phyloP scores from a whole-genome alignment of 805 yeast genomes.

The Kluyveromyces starmeri region DNA sequence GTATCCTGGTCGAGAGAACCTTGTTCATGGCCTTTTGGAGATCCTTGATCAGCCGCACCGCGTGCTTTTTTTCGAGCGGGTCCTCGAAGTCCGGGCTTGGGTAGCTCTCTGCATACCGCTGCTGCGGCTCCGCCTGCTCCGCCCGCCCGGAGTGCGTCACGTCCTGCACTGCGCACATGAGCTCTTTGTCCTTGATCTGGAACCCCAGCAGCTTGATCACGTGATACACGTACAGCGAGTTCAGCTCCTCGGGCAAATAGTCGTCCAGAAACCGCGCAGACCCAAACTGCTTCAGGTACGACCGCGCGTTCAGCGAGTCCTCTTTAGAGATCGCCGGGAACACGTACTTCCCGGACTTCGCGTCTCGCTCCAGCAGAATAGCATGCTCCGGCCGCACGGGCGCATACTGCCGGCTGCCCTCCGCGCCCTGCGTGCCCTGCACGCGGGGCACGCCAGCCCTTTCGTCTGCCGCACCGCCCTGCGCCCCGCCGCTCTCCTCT shows the following conservation, averaged over 20 bases:
- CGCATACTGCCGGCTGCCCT: slow-evolving; percentile 7
- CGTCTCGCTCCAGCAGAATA: slow-evolving; percentile 22
- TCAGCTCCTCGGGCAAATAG: slow-evolving; percentile 53
- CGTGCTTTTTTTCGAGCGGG: slow-evolving; percentile 36
- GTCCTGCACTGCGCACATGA: slow-evolving; percentile 26
- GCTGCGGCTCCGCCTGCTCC: slow-evolving; percentile 10
- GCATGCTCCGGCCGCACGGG: slow-evolving; percentile 11
- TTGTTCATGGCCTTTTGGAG: slow-evolving; percentile 58
- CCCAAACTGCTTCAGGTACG: slow-evolving; percentile 52
- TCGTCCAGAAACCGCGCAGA: slow-evolving; percentile 47
- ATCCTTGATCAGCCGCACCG: slow-evolving; percentile 40
- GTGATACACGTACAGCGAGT: slow-evolving; percentile 45
- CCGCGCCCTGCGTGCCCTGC: background rate
- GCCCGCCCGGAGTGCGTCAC: slow-evolving; percentile 16
- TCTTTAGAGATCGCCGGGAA: slow-evolving; percentile 35
- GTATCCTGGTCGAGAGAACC: slow-evolving; percentile 47
- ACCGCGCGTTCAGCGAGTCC: slow-evolving; percentile 38
- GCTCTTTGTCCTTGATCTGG: slow-evolving; percentile 28
- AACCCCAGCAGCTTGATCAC: slow-evolving; percentile 61
- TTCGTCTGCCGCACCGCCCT: background rate
- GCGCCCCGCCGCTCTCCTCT: slow-evolving; percentile 1
- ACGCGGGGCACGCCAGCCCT: background rate
- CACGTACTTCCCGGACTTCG: slow-evolving; percentile 24
- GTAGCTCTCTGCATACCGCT: slow-evolving; percentile 9
- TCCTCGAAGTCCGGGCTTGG: slow-evolving; percentile 23